Conservation (phyloP, 495 filamentous ascomycete genomes). For the Hypoxylon lenormandii region DNA sequence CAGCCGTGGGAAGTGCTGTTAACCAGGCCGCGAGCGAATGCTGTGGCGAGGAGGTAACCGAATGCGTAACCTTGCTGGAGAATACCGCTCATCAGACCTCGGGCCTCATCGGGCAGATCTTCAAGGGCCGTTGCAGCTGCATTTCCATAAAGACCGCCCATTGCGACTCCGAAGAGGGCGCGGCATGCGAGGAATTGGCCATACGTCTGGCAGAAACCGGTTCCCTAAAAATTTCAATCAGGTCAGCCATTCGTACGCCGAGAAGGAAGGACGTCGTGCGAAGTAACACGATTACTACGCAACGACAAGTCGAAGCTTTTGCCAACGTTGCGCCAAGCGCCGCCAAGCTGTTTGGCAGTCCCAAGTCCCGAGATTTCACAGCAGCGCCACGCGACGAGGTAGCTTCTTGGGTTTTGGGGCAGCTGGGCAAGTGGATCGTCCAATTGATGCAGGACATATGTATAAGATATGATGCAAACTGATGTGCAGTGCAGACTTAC, state of each 20-base stretch:
- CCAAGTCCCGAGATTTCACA: conserved; percentile 8
- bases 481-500: conserved; percentile 46
- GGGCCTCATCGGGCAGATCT: conserved; percentile 78
- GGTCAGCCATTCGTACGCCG: conserved; percentile 32
- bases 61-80: conserved; percentile 91
- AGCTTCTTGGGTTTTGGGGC: conserved; percentile 22
- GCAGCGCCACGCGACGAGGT: conserved; percentile 28
- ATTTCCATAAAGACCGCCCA: conserved; percentile 91
- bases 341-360: conserved; percentile 44
- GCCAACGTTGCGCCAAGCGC: conserved; percentile 50
- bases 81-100: conserved; percentile 82
- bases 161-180: conserved; percentile 87
- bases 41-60: conserved; percentile 83
- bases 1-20: conserved; percentile 78
- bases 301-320: conserved; percentile 47
- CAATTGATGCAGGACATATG: conserved; percentile 20
- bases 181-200: conserved; percentile 81
- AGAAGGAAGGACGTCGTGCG: neutral
- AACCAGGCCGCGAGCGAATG: conserved; percentile 78
- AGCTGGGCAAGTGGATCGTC: conserved; percentile 11
- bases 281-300: conserved; percentile 6
- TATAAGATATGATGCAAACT: conserved; percentile 12
- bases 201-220: conserved; percentile 83
- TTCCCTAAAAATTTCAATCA: conserved; percentile 58
- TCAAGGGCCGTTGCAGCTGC: conserved; percentile 87